phyloP scores from a whole-genome alignment of 1,284 basidiomycete genomes.

The Trichosporon asahii region DNA sequence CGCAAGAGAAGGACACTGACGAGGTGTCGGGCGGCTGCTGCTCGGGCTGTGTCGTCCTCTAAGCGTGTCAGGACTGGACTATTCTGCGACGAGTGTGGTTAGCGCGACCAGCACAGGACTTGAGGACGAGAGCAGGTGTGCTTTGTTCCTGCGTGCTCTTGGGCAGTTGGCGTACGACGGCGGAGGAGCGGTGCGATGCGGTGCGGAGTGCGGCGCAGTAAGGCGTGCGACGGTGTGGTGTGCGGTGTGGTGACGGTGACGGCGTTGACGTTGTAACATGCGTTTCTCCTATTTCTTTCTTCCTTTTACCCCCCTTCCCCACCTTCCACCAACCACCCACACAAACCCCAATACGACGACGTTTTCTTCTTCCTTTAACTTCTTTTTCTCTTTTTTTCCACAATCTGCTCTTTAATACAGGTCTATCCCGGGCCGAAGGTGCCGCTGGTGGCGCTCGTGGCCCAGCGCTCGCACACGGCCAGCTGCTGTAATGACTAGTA shows the following conservation, averaged over 20 bases:
- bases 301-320: neutral
- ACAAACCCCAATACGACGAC: neutral
- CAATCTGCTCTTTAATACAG: constrained; percentile 7
- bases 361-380: too few relatives aligned
- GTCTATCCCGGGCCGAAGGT: constrained; percentile 2
- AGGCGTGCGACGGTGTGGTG: neutral
- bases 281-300: neutral
- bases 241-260: neutral
- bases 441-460: neutral
- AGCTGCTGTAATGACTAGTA: constrained; percentile 5
- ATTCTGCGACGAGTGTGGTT: too few relatives aligned
- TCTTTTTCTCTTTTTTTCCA: too few relatives aligned
- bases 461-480: neutral
- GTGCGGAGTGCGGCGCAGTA: neutral
- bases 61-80: constrained; percentile 22
- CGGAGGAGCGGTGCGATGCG: neutral
- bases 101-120: too few relatives aligned
- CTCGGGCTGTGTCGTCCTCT: constrained; percentile 66
- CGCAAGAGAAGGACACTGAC: constrained; percentile 36
- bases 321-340: neutral
- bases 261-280: constrained; percentile 8
- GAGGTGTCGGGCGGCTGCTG: constrained; percentile 64
- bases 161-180: too few relatives aligned
- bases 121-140: too few relatives aligned
- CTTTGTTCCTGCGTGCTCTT: too few relatives aligned